Evolutionary conservation across 768 basidiomycete genomes (phyloP).

Genomic region (Boletus insuetus): DNA sequence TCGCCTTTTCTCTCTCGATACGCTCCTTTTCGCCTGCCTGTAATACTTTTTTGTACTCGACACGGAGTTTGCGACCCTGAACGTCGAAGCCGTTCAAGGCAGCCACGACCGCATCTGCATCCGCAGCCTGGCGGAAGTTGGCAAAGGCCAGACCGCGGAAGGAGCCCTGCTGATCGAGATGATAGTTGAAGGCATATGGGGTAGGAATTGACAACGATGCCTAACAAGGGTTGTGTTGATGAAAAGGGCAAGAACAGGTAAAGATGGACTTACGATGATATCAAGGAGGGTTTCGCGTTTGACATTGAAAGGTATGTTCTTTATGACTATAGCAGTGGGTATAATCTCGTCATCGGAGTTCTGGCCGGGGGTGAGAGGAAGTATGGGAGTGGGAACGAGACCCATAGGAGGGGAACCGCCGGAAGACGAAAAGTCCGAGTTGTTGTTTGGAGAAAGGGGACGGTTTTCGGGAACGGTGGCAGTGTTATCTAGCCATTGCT

Average conservation of each 20-base stretch:
- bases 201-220: conserved; percentile 91
- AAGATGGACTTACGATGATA: conserved; percentile 75
- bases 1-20: conserved; percentile 97
- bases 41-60: conserved; percentile 99
- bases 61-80: conserved; percentile 93
- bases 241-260: conserved; percentile 1
- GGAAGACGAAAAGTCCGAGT: conserved; percentile 85
- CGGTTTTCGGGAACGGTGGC: conserved; percentile 58
- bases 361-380: conserved; percentile 49
- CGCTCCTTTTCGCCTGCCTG: conserved; percentile 99
- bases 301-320: conserved; percentile 99
- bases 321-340: conserved; percentile 99
- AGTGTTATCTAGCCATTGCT: conserved; percentile 87
- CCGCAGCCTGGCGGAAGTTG: conserved; percentile 88
- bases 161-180: conserved; percentile 92
- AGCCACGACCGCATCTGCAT: conserved; percentile 93
- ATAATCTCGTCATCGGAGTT: conserved; percentile 87
- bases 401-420: conserved; percentile 74
- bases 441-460: conserved; percentile 81
- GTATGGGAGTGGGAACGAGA: conserved; percentile 43
- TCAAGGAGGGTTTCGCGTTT: conserved; percentile 94
- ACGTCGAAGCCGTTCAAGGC: conserved; percentile 96
- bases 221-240: conserved; percentile 38
- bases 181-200: conserved; percentile 99
- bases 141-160: conserved; percentile 98